phyloP scores from a whole-genome alignment of 768 basidiomycete species.

The Imleria badia region DNA sequence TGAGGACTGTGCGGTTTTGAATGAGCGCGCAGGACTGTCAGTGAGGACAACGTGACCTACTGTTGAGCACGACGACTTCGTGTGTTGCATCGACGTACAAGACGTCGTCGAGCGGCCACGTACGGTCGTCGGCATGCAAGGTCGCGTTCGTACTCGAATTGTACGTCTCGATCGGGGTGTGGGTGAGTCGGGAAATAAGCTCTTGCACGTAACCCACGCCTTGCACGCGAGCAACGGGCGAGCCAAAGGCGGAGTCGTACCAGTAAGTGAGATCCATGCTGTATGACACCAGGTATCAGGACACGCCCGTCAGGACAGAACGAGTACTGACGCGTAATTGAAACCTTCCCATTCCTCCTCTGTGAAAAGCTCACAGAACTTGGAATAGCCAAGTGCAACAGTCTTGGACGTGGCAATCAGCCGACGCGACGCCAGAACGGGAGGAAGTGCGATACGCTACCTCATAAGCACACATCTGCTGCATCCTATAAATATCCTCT shows the following conservation, averaged over 20 bases:
- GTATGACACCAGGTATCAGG: neutral
- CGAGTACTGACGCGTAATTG: conserved; percentile 66
- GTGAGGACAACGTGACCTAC: conserved; percentile 37
- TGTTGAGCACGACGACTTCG: conserved; percentile 87
- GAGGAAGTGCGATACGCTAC: conserved; percentile 30
- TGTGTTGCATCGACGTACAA: conserved; percentile 90
- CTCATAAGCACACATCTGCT: conserved; percentile 86
- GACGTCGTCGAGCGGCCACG: conserved; percentile 68
- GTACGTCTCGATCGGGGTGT: conserved; percentile 65
- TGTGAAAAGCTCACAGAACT: conserved; percentile 89
- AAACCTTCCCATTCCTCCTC: conserved; percentile 93
- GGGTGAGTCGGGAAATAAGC: conserved; percentile 77
- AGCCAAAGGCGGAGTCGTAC: conserved; percentile 80
- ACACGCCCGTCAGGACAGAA: neutral
- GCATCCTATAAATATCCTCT: conserved; percentile 74
- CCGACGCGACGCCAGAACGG: neutral
- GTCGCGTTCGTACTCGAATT: conserved; percentile 87
- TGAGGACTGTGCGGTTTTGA: conserved; percentile 53
- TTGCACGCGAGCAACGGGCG: conserved; percentile 71
- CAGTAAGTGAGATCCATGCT: conserved; percentile 27
- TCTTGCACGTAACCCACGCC: conserved; percentile 85
- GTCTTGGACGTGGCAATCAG: conserved; percentile 49
- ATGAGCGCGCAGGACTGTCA: neutral
- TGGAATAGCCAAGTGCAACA: conserved; percentile 87
- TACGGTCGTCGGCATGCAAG: conserved; percentile 62